phyloP scores from a whole-genome alignment of 108 stramenopile genomes.

The Pseudonitzschia delicatissima region DNA sequence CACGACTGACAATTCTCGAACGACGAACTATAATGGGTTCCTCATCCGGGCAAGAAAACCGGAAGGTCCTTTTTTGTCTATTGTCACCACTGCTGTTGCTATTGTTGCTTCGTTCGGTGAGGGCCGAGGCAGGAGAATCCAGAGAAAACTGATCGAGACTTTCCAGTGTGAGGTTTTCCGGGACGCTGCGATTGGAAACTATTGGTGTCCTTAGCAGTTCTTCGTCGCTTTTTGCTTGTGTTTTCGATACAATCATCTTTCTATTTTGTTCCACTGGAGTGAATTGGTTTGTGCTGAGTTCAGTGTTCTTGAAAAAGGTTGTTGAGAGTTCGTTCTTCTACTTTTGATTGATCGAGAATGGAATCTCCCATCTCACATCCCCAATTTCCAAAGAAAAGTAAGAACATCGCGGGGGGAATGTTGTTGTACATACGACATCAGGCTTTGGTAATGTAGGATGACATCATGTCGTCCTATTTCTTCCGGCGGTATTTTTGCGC shows the following conservation, averaged over 20 bases:
- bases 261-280: too few relatives aligned
- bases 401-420: too few relatives aligned
- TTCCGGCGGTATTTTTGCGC: too few relatives aligned
- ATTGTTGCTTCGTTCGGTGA: neutral
- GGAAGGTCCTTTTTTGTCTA: neutral
- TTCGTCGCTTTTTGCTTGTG: neutral
- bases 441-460: too few relatives aligned
- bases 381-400: too few relatives aligned
- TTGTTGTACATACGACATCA: too few relatives aligned
- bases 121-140: neutral
- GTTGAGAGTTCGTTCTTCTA: too few relatives aligned
- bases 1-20: neutral
- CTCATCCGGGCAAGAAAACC: conserved; percentile 10
- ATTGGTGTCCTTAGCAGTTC: neutral
- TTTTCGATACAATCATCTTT: neutral
- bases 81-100: neutral
- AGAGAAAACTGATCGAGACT: neutral
- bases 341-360: too few relatives aligned
- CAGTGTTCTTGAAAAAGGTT: too few relatives aligned
- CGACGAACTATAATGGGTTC: neutral
- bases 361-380: too few relatives aligned
- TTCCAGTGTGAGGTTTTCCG: neutral
- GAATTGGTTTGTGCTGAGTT: too few relatives aligned
- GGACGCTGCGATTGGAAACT: neutral
- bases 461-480: too few relatives aligned